Evolutionary conservation across 345 rosid species (phyloP).

Genomic region (Pistacia atlantica): DNA sequence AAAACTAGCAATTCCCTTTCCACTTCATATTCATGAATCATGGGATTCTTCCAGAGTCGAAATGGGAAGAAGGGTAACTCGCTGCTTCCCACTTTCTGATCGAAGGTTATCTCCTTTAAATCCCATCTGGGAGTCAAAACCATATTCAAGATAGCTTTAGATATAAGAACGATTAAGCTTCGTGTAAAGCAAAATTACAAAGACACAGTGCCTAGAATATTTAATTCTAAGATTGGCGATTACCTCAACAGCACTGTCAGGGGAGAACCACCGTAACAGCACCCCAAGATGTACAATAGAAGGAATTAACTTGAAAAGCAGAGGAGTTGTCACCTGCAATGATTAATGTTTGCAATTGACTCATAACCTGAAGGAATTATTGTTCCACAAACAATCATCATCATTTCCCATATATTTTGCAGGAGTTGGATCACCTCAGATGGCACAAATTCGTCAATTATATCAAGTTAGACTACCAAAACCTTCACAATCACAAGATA

Average conservation of each 20-base stretch:
- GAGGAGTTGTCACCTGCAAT: conserved; percentile 83
- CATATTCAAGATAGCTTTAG: conserved; percentile 16
- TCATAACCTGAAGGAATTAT: neutral
- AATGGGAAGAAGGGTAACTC: conserved; percentile 25
- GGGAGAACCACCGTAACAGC: conserved; percentile 81
- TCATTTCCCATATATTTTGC: neutral
- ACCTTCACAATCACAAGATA: neutral
- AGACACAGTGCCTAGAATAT: neutral
- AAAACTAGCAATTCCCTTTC: neutral
- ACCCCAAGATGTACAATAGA: conserved; percentile 90
- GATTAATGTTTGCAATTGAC: neutral
- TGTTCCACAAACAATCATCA: neutral
- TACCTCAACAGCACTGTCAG: conserved; percentile 80
- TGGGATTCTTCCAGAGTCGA: conserved; percentile 49
- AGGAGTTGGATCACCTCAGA: too few species aligned
- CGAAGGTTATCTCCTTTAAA: conserved; percentile 53
- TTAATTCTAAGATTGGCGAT: neutral
- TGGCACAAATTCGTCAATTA: neutral
- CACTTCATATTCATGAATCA: conserved; percentile 35
- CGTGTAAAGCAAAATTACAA: neutral
- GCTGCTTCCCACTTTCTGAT: conserved; percentile 50
- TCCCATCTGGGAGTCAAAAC: conserved; percentile 42
- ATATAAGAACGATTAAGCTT: neutral
- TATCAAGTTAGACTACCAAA: too few species aligned
- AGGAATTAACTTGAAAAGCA: conserved; percentile 92